These are phyloP conservation scores for Sporothrix humicola DNA, from an alignment of 2,329 filamentous ascomycete species.

Conservation along the genomic window DNA sequence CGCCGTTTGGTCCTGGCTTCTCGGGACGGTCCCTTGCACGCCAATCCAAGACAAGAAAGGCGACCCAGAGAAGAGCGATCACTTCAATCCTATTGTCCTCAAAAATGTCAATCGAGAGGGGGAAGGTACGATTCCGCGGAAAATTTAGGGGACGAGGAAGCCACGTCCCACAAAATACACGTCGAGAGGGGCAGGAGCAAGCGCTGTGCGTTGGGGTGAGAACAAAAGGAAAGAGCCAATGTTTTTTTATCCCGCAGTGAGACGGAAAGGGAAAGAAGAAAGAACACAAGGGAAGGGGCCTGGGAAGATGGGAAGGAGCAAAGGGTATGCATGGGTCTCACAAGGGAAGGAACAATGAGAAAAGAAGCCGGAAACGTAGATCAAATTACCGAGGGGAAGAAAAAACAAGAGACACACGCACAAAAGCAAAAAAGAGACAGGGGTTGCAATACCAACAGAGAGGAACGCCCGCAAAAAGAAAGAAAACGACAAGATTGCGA, in stretches of 20 bases:
- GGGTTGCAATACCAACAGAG: not conserved
- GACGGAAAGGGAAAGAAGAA: constrained; percentile 15
- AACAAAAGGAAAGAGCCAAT: not conserved
- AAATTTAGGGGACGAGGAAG: constrained; percentile 25
- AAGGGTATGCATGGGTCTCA: not conserved
- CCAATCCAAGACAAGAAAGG: constrained; percentile 30
- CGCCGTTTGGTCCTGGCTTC: constrained; percentile 6
- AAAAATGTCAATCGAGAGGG: not conserved
- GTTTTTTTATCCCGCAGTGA: not conserved
- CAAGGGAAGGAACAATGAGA: not conserved
- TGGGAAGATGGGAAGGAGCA: not conserved
- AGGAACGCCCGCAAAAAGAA: constrained; percentile 22
- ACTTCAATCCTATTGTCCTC: not conserved
- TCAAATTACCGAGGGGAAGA: constrained; percentile 15
- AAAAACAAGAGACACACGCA: not conserved
- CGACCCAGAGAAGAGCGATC: not conserved
- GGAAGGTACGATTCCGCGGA: constrained; percentile 22
- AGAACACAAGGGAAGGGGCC: not conserved
- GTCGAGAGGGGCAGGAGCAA: not conserved
- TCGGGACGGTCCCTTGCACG: constrained; percentile 30
- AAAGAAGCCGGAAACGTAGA: constrained; percentile 3
- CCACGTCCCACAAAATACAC: constrained; percentile 16
- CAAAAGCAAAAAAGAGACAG: not conserved
- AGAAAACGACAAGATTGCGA: not conserved
- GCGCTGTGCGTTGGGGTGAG: not conserved